Conservation (phyloP, 2,329 filamentous ascomycete species). For the Pseudodiploospora longispora region DNA sequence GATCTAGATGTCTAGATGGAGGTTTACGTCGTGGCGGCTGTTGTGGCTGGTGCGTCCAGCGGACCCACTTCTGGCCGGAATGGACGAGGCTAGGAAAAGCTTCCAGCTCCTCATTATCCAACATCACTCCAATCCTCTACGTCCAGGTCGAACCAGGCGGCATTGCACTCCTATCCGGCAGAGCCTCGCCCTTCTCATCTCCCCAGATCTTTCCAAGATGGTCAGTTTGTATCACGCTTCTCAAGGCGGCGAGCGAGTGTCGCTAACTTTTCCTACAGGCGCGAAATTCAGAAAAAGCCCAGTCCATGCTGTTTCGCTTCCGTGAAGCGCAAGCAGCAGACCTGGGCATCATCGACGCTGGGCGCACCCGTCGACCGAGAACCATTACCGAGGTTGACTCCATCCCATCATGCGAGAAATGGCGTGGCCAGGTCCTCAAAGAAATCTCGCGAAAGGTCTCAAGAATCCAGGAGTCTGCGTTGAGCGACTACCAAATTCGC, state of each 20-base stretch:
- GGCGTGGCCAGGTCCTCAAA: conserved; percentile 94
- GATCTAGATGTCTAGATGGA: too few species aligned
- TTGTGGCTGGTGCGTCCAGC: too few species aligned
- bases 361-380: conserved; percentile 82
- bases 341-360: conserved; percentile 89
- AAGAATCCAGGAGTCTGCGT: conserved; percentile 81
- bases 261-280: conserved; percentile 46
- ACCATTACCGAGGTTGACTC: conserved; percentile 78
- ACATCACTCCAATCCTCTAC: too few species aligned
- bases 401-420: conserved; percentile 89
- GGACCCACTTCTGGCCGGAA: too few species aligned
- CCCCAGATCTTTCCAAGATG: too few species aligned
- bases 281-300: conserved; percentile 95
- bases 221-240: too few species aligned
- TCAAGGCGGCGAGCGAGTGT: background rate
- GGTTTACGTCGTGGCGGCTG: too few species aligned
- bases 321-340: conserved; percentile 94
- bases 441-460: conserved; percentile 96
- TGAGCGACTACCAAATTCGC: conserved; percentile 96
- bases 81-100: too few species aligned
- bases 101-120: too few species aligned
- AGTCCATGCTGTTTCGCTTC: conserved; percentile 99
- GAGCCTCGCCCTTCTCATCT: too few species aligned
- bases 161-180: too few species aligned
- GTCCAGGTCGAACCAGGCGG: too few species aligned